Evolutionary conservation across 345 rosid genomes (phyloP).

Genomic region (Pistacia vera): DNA sequence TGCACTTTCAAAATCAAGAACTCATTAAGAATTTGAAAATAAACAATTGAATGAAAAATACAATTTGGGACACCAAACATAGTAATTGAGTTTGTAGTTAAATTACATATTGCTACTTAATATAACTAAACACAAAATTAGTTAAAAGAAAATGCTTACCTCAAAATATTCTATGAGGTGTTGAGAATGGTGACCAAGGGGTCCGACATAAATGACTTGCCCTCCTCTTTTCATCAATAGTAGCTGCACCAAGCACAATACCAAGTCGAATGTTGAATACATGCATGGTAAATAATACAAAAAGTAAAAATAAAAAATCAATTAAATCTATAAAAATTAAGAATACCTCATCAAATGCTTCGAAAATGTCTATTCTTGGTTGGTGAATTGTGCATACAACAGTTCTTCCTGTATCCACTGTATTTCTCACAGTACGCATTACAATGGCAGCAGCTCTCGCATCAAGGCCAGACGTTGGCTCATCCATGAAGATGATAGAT

Average conservation of each 20-base stretch:
- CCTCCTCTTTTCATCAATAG: constrained; percentile 94
- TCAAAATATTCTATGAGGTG: constrained; percentile 85
- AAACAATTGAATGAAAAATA: not conserved
- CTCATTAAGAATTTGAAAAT: not conserved
- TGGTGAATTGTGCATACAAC: constrained; percentile 97
- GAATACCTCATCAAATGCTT: constrained; percentile 87
- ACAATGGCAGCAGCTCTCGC: constrained; percentile 97
- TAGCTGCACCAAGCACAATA: constrained; percentile 47
- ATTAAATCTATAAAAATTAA: not conserved
- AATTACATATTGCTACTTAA: not conserved
- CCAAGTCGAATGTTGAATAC: not conserved
- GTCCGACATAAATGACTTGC: constrained; percentile 85
- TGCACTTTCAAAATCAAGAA: constrained; percentile 5
- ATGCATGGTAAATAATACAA: not conserved
- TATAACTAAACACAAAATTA: not conserved
- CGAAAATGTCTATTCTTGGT: constrained; percentile 92
- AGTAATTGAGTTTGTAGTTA: too few relatives aligned
- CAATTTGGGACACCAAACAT: not conserved
- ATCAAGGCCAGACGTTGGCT: constrained; percentile 95
- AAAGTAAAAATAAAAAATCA: not conserved
- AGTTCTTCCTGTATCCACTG: constrained; percentile 96
- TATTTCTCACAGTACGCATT: constrained; percentile 92
- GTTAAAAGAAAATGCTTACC: constrained; percentile 35
- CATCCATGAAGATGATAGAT: constrained; percentile 94
- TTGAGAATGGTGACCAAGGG: constrained; percentile 74